Base-by-base conservation (phyloP, 805 yeast genomes). In the Ogataea parapolymorpha region DNA sequence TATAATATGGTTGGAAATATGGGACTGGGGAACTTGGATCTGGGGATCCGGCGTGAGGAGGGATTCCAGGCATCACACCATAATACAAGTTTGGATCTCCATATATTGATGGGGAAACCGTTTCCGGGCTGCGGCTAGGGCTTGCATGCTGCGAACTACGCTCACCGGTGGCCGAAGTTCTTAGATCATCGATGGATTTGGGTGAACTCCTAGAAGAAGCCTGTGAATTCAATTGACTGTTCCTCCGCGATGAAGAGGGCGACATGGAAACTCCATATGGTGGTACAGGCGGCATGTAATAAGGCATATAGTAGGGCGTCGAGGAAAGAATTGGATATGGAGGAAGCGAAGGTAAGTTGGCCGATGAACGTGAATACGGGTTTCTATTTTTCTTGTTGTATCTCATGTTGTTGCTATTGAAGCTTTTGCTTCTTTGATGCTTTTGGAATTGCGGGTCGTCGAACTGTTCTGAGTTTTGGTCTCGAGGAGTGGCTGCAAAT, bases 241-340 rank as follows among this genome's bases (percentile, higher is more conserved):
- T 42, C 27, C 42, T 14, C 31, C 48, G 39, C n/a, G 53, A 40
- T 8, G 45, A 26, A n/a, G 49, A 25, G 9, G 47, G 18, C 10
- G 45, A 34, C 28, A 33, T 10, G 18, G 30, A 26, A 20, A 40
- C 17, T 6, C 32, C 41, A 27, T 43, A 44, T 2, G 46, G 42
- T 16, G 45, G 49, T 8, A 32, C 38, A 32, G 42, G 52, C 8
- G 54, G 48, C 33, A 48, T 27, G 16, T 45, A 44, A 28, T 52
- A 51, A 4, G 59, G 56, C 13, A 42, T 33, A 34, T 48, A 54
- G 31, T 51, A 51, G 22, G 49, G 50, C 6, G 47, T 31, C 14
- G 48, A 44, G n/a, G 43, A 25, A 7, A 46, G n/a, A 17, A 48
- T 22, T 24, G 50, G 52, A 35, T 51, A 53, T 23, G 50, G 41